These are phyloP conservation scores for Lepidopterella palustris DNA, from an alignment of 495 filamentous ascomycete genomes.

Conservation along the genomic window DNA sequence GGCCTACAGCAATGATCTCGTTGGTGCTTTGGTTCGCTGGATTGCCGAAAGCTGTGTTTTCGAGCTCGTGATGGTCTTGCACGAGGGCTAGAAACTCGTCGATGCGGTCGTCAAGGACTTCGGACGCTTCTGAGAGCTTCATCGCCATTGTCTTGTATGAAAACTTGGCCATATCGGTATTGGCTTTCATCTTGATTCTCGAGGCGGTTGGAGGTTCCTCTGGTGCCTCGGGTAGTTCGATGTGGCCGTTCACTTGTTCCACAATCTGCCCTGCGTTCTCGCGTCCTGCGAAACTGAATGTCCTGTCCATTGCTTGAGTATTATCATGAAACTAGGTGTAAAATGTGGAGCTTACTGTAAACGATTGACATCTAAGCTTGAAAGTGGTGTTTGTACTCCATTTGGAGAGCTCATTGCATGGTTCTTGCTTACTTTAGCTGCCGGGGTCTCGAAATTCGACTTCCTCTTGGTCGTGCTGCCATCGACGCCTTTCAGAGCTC, in stretches of 20 bases:
- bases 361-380: slow-evolving; percentile 11
- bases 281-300: slow-evolving; percentile 61
- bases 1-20: slow-evolving; percentile 82
- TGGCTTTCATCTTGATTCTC: slow-evolving; percentile 72
- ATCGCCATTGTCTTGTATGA: slow-evolving; percentile 89
- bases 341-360: slow-evolving; percentile 23
- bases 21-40: slow-evolving; percentile 74
- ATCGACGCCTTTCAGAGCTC: slow-evolving; percentile 41
- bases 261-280: slow-evolving; percentile 69
- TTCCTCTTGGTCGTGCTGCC: slow-evolving; percentile 59
- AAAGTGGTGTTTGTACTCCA: slow-evolving; percentile 31
- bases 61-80: slow-evolving; percentile 66
- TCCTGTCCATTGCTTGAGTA: slow-evolving; percentile 41
- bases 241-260: slow-evolving; percentile 73
- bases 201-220: slow-evolving; percentile 64
- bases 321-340: slow-evolving; percentile 9
- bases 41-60: slow-evolving; percentile 79
- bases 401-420: slow-evolving; percentile 42
- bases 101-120: slow-evolving; percentile 90
- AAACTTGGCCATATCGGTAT: slow-evolving; percentile 82
- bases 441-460: slow-evolving; percentile 51
- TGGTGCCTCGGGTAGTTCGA: slow-evolving; percentile 45
- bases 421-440: slow-evolving; percentile 47
- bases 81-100: slow-evolving; percentile 72
- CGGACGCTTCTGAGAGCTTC: slow-evolving; percentile 85